Evolutionary conservation across 1,139 yeast species (phyloP).

Genomic region (Suhomyces bokatorum): DNA sequence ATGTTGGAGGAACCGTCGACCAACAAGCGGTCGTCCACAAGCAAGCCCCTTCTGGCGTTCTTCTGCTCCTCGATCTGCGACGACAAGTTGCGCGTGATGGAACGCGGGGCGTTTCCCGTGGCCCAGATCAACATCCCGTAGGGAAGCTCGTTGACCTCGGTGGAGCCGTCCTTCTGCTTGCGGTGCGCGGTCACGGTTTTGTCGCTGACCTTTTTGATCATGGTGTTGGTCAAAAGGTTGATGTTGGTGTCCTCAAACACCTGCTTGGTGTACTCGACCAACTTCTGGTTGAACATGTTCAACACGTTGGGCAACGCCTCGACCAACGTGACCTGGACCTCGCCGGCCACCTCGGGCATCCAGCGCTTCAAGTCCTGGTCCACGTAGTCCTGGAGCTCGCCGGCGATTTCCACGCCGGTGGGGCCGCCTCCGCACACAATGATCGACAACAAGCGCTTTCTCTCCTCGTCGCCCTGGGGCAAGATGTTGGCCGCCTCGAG

Average conservation of each 20-base stretch:
- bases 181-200: constrained; percentile 68
- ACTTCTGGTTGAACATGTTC: constrained; percentile 81
- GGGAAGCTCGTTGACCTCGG: constrained; percentile 65
- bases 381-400: constrained; percentile 90
- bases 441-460: constrained; percentile 77
- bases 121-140: constrained; percentile 97
- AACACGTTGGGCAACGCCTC: constrained; percentile 92
- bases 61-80: constrained; percentile 76
- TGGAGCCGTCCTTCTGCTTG: constrained; percentile 62
- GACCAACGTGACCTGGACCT: constrained; percentile 77
- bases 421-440: constrained; percentile 97
- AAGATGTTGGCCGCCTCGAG: constrained; percentile 81
- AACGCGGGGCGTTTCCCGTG: constrained; percentile 92
- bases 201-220: constrained; percentile 81
- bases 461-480: constrained; percentile 71
- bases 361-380: constrained; percentile 86
- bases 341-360: constrained; percentile 84
- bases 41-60: constrained; percentile 84
- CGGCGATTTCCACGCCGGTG: constrained; percentile 96
- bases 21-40: constrained; percentile 79
- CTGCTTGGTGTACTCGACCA: constrained; percentile 81
- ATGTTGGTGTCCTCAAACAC: constrained; percentile 80
- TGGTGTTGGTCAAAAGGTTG: constrained; percentile 75
- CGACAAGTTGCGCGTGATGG: constrained; percentile 67
- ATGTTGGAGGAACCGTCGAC: constrained; percentile 83